Evolutionary conservation across 768 basidiomycete species (phyloP), one percentile per base, ranked within the genome.

Genomic region (Hydnomerulius pinastri): DNA sequence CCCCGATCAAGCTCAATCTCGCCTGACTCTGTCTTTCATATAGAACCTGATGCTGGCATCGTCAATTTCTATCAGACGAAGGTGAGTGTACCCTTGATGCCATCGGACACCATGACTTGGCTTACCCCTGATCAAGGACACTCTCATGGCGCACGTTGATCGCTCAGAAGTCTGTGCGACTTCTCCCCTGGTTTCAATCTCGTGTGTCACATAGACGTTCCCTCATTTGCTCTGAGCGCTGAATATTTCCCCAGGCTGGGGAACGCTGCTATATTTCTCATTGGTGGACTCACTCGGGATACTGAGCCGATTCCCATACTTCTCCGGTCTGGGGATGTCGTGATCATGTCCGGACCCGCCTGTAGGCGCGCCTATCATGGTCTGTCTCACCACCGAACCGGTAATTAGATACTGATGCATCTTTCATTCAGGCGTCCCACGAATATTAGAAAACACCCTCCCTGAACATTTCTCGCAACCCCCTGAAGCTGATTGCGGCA

Each of bases 71-170:
- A 97, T 64, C 90, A 94, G 67, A 79, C 77, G 38, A 88, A 85
- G 68, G 85, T 80, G 27, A 33, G 60, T n/a, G n/a, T n/a, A n/a
- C n/a, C n/a, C n/a, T n/a, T 11, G 20, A 28, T 54, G 12, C 8
- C 8, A 20, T 27, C 2, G 4, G 20, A 8, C 11, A 25, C 11
- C 3, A 6, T 21, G 15, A 37, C 39, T 50, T 11, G 13, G 38
- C 18, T 28, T 37, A n/a, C 18, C 3, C 33, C 13, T 17, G 30
- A 23, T 43, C 17, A n/a, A 54, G 80, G 94, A 98, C 55, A 91
- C 93, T 0, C 80, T 99, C 17, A 98, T 98, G 88, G 96, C 83
- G 0, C 96, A 99, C 66, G 92, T 97, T n/a, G 96, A 99, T 68
- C 88, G 91, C 17, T 93, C 95, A 18, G 96, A 99, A 71, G 78